Percentiles rank a stretch among this genome's conserved stretches.
Conservation (phyloP, 768 basidiomycete genomes). For the Mycena crocata region DNA sequence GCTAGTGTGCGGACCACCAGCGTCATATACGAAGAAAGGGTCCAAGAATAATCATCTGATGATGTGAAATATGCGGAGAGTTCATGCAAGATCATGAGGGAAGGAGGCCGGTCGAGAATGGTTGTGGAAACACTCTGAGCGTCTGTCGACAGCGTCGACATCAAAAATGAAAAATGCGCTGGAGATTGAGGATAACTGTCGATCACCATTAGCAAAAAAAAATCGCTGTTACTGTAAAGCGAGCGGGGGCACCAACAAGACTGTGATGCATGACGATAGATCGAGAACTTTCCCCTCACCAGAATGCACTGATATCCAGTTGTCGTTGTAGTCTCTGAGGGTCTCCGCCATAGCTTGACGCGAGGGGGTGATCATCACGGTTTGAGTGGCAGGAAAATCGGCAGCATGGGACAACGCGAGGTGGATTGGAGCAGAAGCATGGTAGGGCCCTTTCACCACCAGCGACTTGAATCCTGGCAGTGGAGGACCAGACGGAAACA, state of each 20-base stretch:
- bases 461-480: slow-evolving; percentile 70
- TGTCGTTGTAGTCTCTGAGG: slow-evolving; percentile 63
- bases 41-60: slow-evolving; percentile 39
- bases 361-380: slow-evolving; percentile 67
- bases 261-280: slow-evolving; percentile 56
- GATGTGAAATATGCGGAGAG: slow-evolving; percentile 64
- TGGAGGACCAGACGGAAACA: slow-evolving; percentile 57
- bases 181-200: slow-evolving; percentile 74
- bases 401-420: slow-evolving; percentile 65
- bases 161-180: slow-evolving; percentile 63
- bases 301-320: slow-evolving; percentile 60
- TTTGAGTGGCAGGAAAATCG: slow-evolving; percentile 45
- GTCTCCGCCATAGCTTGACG: slow-evolving; percentile 54
- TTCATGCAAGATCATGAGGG: slow-evolving; percentile 71
- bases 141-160: slow-evolving; percentile 53
- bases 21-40: slow-evolving; percentile 63
- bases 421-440: slow-evolving; percentile 77
- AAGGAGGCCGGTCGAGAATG: slow-evolving; percentile 50
- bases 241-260: slow-evolving; percentile 62
- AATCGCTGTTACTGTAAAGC: slow-evolving; percentile 4
- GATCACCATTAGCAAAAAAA: slow-evolving; percentile 24
- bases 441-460: slow-evolving; percentile 73
- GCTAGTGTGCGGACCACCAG: slow-evolving; percentile 61
- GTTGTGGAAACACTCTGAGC: slow-evolving; percentile 38
- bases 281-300: slow-evolving; percentile 50